Percentiles rank a stretch among this genome's conserved stretches.
These are phyloP conservation scores for Plenodomus lindquistii DNA, from an alignment of 2,329 filamentous ascomycete genomes.

Conservation along the genomic window DNA sequence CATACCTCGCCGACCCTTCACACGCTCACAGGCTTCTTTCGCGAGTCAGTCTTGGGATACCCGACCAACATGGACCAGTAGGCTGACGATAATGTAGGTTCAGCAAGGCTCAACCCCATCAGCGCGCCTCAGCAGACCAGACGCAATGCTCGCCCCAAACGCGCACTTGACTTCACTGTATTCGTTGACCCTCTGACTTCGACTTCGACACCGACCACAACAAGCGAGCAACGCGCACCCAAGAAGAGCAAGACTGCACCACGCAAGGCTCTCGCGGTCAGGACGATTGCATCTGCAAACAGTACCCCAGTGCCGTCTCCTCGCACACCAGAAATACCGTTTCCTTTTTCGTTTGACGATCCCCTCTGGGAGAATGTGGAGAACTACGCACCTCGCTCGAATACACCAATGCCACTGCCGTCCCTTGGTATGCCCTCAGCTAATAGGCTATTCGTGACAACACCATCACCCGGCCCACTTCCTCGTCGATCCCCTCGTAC, in stretches of 20 bases:
- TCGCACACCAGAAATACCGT: constrained; percentile 11
- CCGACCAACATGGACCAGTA: not conserved
- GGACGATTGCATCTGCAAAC: constrained; percentile 5
- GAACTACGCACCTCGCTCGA: constrained; percentile 14
- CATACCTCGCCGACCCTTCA: not conserved
- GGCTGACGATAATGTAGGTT: not conserved
- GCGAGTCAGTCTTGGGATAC: not conserved
- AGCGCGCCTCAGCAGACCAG: constrained; percentile 5
- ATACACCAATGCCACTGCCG: constrained; percentile 4
- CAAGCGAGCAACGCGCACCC: not conserved
- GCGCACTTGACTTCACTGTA: constrained; percentile 9
- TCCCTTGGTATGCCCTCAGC: not conserved
- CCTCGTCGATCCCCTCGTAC: not conserved
- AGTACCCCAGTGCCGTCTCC: constrained; percentile 14
- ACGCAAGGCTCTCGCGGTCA: constrained; percentile 12
- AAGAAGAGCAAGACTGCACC: constrained; percentile 11
- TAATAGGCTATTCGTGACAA: not conserved
- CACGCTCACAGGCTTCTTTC: not conserved
- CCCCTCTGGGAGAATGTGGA: constrained; percentile 21
- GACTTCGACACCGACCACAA: not conserved
- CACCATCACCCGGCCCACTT: constrained; percentile 3
- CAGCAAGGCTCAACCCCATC: not conserved
- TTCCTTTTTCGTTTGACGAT: constrained; percentile 11
- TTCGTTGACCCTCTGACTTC: constrained; percentile 12
- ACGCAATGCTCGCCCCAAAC: constrained; percentile 4